Percentiles rank a stretch among this genome's conserved stretches.
Evolutionary conservation across 805 yeast genomes (phyloP).

Genomic region (Saccharomycopsis olivae): DNA sequence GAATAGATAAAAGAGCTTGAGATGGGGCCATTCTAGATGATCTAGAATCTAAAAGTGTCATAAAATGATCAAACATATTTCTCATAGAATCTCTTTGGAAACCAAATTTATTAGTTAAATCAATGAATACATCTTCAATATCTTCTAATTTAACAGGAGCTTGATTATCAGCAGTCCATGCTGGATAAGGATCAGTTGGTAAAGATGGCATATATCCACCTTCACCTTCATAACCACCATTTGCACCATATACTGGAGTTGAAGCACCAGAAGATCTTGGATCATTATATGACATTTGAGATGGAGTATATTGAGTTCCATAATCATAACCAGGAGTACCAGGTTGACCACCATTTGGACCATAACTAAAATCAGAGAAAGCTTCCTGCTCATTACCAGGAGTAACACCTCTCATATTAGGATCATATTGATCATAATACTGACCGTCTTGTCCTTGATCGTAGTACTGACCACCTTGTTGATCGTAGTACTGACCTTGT

Average conservation of each 20-base stretch:
- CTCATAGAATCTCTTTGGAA: constrained; percentile 91
- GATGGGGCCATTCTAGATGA: constrained; percentile 85
- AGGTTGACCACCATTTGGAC: constrained; percentile 37
- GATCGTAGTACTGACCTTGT: constrained; percentile 29
- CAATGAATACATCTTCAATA: constrained; percentile 79
- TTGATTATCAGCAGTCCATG: constrained; percentile 96
- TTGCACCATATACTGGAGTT: constrained; percentile 81
- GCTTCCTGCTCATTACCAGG: constrained; percentile 43
- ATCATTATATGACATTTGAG: constrained; percentile 79
- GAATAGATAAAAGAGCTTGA: constrained; percentile 72
- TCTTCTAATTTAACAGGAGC: constrained; percentile 79
- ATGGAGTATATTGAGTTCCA: constrained; percentile 69
- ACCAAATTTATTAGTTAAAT: constrained; percentile 73
- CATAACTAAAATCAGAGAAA: constrained; percentile 57
- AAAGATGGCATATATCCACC: constrained; percentile 52
- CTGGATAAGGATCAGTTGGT: constrained; percentile 94
- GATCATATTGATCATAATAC: constrained; percentile 33
- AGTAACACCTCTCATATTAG: constrained; percentile 34
- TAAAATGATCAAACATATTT: constrained; percentile 81
- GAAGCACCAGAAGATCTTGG: constrained; percentile 88
- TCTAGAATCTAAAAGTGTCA: constrained; percentile 75
- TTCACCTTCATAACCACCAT: constrained; percentile 24
- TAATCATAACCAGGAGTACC: constrained; percentile 57
- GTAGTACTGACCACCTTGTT: constrained; percentile 23
- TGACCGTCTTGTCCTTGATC: constrained; percentile 30